Base-by-base conservation (phyloP, 345 rosid genomes). In the Cardamine chenopodiifolia region DNA sequence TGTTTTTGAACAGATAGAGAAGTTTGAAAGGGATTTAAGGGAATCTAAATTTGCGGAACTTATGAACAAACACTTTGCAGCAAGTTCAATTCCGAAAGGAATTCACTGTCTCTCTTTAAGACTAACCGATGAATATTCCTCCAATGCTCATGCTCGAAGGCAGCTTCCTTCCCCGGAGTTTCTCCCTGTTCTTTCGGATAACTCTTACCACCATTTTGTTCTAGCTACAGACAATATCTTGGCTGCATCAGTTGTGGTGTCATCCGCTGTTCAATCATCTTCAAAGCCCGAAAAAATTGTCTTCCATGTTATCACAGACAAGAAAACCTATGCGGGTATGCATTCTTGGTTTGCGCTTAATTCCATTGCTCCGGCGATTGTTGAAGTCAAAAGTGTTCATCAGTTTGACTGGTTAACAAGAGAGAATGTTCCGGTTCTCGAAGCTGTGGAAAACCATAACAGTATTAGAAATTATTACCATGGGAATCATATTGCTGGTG, bases 341-440 rank as follows among this genome's bases (percentile, higher is more conserved):
- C 99, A 92, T 77, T 93, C 99, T 71, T 96, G 99, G 99, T 96
- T 96, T 81, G 98, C 99, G 1, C 85, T 96, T 40, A 92, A 96
- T 68, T 83, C 99, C 1, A 73, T 83, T 6, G 79, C 89, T 77
- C 98, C 97, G 45, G 97, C 99, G 8, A 89, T 90, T 45, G 84
- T 92, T 71, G 98, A 96, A 85, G 99, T 92, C 68, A 96, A 87
- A 85, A 90, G 99, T 18, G 83, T 92, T 79, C 99, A 96, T 85
- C 99, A 96, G 83, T 90, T 96, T 78, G 98, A 96, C 78, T 96
- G 97, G 93, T 85, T 96, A 77, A 89, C 99, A 7, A 87, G 98
- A 74, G 99, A 96, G 84, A 96, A 92, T 75, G 99, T 96, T 77
- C 99, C 99, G 2, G 99, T 96, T 77, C 86, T 96, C 57, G 99